These are phyloP conservation scores for Rhynchospora tenuis DNA, from an alignment of 176 grass and related monocot genomes.

Conservation along the genomic window DNA sequence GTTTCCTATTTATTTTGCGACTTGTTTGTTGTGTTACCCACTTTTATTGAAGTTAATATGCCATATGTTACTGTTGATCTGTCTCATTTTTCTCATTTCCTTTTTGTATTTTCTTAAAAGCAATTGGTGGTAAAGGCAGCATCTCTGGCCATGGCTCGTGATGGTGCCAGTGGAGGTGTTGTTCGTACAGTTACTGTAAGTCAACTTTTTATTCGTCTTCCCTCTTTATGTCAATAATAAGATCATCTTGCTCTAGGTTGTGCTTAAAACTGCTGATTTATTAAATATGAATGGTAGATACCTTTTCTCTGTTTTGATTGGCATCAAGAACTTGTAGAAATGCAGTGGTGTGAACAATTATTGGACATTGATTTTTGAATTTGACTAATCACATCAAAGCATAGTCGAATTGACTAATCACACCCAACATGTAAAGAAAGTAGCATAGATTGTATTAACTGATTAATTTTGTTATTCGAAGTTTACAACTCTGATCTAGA, in stretches of 20 bases:
- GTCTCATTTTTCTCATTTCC: not conserved
- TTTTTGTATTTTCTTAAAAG: constrained; percentile 25
- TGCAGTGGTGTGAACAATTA: too few relatives aligned
- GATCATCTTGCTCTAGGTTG: not conserved
- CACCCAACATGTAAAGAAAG: too few relatives aligned
- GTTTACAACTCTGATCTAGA: too few relatives aligned
- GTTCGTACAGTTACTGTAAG: constrained; percentile 55
- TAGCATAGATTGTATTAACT: too few relatives aligned
- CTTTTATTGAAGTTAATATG: not conserved
- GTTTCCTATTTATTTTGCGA: not conserved
- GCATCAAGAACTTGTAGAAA: too few relatives aligned
- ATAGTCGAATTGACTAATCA: too few relatives aligned
- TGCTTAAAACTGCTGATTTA: not conserved
- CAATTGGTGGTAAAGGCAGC: constrained; percentile 86
- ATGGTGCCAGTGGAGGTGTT: constrained; percentile 86
- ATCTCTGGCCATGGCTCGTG: constrained; percentile 88
- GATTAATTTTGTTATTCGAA: too few relatives aligned
- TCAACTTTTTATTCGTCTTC: not conserved
- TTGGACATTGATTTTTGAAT: too few relatives aligned
- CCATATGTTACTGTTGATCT: not conserved
- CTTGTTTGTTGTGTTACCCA: not conserved
- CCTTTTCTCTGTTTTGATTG: not conserved
- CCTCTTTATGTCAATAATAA: not conserved
- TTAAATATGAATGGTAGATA: not conserved
- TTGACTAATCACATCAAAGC: too few relatives aligned